Evolutionary conservation across 2,329 filamentous ascomycete genomes (phyloP).

Genomic region (Fusarium irregulare): DNA sequence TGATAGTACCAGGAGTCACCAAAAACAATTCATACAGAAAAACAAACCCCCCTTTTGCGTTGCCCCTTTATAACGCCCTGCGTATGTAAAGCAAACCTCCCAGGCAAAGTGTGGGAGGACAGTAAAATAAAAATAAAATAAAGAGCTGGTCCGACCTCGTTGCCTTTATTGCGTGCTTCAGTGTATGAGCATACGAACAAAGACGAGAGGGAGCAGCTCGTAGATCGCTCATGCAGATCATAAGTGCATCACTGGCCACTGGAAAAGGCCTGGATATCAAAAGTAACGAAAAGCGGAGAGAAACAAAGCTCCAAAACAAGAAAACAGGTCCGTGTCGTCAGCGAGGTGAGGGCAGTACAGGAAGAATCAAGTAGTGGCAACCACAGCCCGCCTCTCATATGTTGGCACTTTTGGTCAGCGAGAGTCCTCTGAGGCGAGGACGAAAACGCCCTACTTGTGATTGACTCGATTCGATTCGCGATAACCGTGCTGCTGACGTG

Average conservation of each 20-base stretch:
- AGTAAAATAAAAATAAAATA: conserved; percentile 10
- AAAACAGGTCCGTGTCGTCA: conserved; percentile 17
- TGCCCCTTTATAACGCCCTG: conserved; percentile 50
- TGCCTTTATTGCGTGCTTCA: conserved; percentile 34
- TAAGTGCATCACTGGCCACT: conserved; percentile 52
- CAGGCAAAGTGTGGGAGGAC: conserved; percentile 26
- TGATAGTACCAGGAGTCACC: conserved; percentile 38
- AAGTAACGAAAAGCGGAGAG: conserved; percentile 47
- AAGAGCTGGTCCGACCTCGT: conserved; percentile 39
- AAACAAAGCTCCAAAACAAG: conserved; percentile 41
- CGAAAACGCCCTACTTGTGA: conserved; percentile 55
- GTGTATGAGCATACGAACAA: conserved; percentile 32
- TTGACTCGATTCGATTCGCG: conserved; percentile 81
- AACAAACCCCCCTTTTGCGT: conserved; percentile 39
- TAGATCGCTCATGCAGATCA: conserved; percentile 65
- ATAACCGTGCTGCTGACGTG: conserved; percentile 87
- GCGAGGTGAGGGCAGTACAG: conserved; percentile 48
- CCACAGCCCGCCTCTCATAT: conserved; percentile 43
- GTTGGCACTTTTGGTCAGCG: conserved; percentile 56
- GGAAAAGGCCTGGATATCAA: conserved; percentile 53
- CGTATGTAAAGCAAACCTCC: conserved; percentile 48
- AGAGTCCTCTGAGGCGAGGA: conserved; percentile 57
- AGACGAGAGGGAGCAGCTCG: conserved; percentile 48
- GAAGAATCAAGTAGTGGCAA: conserved; percentile 29
- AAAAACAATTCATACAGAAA: conserved; percentile 42